Base-by-base conservation (phyloP, 176 grass and related monocot species). In the Puya raimondii region DNA sequence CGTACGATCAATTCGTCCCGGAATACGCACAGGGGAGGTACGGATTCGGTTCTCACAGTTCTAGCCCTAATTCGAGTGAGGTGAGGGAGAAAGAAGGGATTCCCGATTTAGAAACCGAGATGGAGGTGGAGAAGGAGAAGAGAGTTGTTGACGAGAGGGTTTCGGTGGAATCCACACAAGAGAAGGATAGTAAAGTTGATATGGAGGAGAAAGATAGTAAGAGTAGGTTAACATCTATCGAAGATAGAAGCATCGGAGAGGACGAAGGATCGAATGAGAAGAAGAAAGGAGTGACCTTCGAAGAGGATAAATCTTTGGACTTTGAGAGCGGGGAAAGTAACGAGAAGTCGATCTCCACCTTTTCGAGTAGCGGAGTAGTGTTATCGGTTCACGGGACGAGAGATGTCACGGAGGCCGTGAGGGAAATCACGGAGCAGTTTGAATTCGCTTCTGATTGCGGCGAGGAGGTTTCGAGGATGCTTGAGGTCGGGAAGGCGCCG, bases 91-190 rank as follows among this genome's bases (percentile, higher is more conserved):
- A 74, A 81, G 95, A 99, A 80, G 94, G 95, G 10, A 91, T 99
- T 27, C 95, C 95, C 48, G 90, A 99, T 16, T 88, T 99, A 11
- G 95, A 99, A 68, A 87, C 90, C 72, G 95, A 93, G 69, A 61
- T 72, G 21, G 78, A 84, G 23, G 9, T 86, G 64, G 80, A 53
- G 23, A 69, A 68, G 23, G 33, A 59, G 65, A 63, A 61, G 29
- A 68, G 57, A 11, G 33, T 29, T 3, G 75, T 49, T 10, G 33
- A 4, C 22, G 54, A 47, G 25, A 51, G 72, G 6, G 51, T 26
- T 50, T 53, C 71, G 6, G 48, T 12, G 25, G 71, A 65, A 15
- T 42, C 33, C 33, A 7, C 33, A 42, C 33, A 42, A 42, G 33
- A 42, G 33, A 42, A 42, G 33, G 33, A 10, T 59, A 21, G 9